Base-by-base conservation (phyloP, 495 filamentous ascomycete genomes). In the Daldinia childiae region DNA sequence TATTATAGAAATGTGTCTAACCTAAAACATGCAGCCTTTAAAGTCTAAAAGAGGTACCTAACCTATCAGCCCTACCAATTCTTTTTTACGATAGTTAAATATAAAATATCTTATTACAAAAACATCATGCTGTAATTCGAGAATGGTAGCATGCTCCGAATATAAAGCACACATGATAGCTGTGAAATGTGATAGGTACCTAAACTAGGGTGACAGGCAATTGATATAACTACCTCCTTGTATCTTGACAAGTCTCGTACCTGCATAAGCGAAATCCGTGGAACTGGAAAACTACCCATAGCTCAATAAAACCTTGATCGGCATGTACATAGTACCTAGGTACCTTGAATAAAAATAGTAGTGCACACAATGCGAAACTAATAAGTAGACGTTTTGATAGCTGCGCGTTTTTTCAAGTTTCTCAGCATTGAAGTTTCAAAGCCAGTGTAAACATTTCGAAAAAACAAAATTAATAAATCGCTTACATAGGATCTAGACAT, bases 261-360 rank as follows among this genome's bases (percentile, higher is more conserved):
- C 67, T 69, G 67, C 67, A 64, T 69, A 64, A 69, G 61, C 45
- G 55, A 64, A 15, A 26, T 30, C 38, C 30, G 8, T 27, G 38
- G 45, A 24, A 27, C 19, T 19, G 30, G 32, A 24, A 32, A 64
- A 29, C 15, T 43, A n/a, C n/a, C n/a, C n/a, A 36, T 17, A 21
- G n/a, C 24, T 36, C 27, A 19, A 56, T 17, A 14, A 36, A 54
- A 14, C 5, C 14, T 1, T n/a, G 26, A 54, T 54, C 48, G 26
- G 50, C 50, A 29, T 32, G 30, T 32, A 9, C 7, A 32, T 32
- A 32, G 3, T 29, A 29, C 27, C 27, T 32, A 9, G 30, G 30
- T 32, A 34, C 8, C 32, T 34, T 34, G 9, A 9, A 12, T 34
- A 34, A 34, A 34, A 36, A 36, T 36, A 36, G 11, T 14, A 14